Conservation (phyloP, 495 filamentous ascomycete species). For the Staphylotrichum longicolle region DNA sequence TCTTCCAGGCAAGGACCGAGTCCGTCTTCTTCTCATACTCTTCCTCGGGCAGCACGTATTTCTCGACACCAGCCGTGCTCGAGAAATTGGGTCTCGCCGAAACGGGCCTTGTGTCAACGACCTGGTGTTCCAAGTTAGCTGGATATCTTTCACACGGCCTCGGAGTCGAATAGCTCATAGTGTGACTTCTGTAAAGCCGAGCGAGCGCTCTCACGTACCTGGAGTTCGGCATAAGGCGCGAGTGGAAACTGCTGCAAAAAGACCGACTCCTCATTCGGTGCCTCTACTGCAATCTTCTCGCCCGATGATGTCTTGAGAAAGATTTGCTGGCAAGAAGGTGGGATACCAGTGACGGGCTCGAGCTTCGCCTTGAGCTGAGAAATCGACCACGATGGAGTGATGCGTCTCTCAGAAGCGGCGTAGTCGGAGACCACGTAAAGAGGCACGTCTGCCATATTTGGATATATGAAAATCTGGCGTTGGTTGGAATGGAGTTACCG, state of each 20-base stretch:
- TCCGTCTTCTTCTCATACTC: conserved; percentile 81
- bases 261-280: conserved; percentile 64
- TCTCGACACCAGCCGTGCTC: conserved; percentile 75
- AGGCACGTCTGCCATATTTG: conserved; percentile 72
- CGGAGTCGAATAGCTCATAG: background rate
- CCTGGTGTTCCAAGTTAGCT: conserved; percentile 47
- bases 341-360: conserved; percentile 90
- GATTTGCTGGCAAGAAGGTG: conserved; percentile 74
- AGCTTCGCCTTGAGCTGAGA: conserved; percentile 81
- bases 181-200: too few species aligned
- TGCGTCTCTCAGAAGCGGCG: conserved; percentile 74
- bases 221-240: conserved; percentile 69
- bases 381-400: conserved; percentile 92
- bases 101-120: conserved; percentile 74
- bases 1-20: conserved; percentile 92
- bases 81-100: conserved; percentile 70
- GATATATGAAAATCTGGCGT: background rate
- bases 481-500: background rate
- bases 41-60: conserved; percentile 76
- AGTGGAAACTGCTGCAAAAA: conserved; percentile 62
- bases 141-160: too few species aligned
- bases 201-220: conserved; percentile 56
- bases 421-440: conserved; percentile 78
- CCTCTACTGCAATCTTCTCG: conserved; percentile 56
- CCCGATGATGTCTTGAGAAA: conserved; percentile 58